Percentiles rank a stretch among this genome's conserved stretches.
Conservation (phyloP, 352 stramenopile species). For the Phytophthora sansomeana region DNA sequence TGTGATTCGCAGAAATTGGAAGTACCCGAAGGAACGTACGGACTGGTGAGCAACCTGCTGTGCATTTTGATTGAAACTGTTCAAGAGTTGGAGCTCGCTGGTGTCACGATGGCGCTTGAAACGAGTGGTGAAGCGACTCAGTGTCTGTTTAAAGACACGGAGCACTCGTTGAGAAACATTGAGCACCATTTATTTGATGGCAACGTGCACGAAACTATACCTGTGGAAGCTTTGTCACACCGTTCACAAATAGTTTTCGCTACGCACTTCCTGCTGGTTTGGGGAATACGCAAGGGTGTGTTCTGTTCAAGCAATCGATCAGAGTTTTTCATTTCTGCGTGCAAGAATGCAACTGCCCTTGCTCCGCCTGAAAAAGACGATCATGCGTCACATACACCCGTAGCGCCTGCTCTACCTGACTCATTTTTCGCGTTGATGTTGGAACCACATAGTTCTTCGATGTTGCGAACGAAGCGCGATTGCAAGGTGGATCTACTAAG, state of each 20-base stretch:
- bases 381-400: background rate
- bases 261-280: slow-evolving; percentile 49
- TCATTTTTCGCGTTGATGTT: slow-evolving; percentile 35
- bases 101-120: slow-evolving; percentile 31
- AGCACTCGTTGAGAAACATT: slow-evolving; percentile 31
- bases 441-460: slow-evolving; percentile 8
- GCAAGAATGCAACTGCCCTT: slow-evolving; percentile 16
- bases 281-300: slow-evolving; percentile 49
- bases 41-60: slow-evolving; percentile 40
- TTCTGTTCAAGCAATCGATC: slow-evolving; percentile 36
- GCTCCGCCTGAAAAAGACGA: background rate
- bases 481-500: slow-evolving; percentile 44
- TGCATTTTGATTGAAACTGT: slow-evolving; percentile 40
- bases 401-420: slow-evolving; percentile 1
- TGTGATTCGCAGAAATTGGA: background rate
- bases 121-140: slow-evolving; percentile 28
- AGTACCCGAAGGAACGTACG: slow-evolving; percentile 5
- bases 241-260: slow-evolving; percentile 35
- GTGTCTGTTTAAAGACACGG: slow-evolving; percentile 33
- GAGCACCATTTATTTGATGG: slow-evolving; percentile 19
- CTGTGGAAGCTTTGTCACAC: background rate
- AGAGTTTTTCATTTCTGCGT: slow-evolving; percentile 34
- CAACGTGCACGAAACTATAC: background rate
- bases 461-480: slow-evolving; percentile 35
- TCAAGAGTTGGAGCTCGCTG: slow-evolving; percentile 53